A percentile compares a stretch with the other conserved stretches of the same genome.
These are phyloP conservation scores for Lepiota brunneoincarnata DNA, from an alignment of 768 basidiomycete genomes.

Conservation along the genomic window DNA sequence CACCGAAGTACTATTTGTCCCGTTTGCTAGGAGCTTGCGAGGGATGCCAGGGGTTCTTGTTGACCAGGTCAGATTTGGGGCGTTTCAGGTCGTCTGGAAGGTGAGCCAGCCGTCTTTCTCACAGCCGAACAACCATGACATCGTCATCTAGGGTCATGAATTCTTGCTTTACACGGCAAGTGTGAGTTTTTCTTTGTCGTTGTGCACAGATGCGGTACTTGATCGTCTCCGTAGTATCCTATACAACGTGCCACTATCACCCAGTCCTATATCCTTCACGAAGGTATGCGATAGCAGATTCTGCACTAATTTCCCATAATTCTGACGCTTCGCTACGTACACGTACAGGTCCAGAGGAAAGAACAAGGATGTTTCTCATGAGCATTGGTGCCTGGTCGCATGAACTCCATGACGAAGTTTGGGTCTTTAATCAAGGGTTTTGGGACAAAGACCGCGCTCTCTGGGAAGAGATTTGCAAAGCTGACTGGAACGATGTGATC, in stretches of 20 bases:
- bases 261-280: constrained; percentile 54
- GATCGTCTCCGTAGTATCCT: constrained; percentile 25
- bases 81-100: constrained; percentile 57
- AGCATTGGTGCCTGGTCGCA: constrained; percentile 50
- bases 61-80: constrained; percentile 50
- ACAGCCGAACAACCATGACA: background rate
- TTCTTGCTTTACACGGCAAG: constrained; percentile 52
- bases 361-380: constrained; percentile 48
- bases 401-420: constrained; percentile 64
- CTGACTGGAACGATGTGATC: constrained; percentile 74
- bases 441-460: constrained; percentile 65
- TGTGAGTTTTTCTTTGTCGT: constrained; percentile 32
- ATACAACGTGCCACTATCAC: constrained; percentile 23
- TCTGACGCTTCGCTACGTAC: background rate
- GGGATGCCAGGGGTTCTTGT: constrained; percentile 49
- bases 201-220: background rate
- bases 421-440: constrained; percentile 70
- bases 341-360: constrained; percentile 42
- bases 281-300: constrained; percentile 33
- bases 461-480: constrained; percentile 61
- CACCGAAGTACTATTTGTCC: constrained; percentile 45
- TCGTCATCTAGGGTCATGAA: constrained; percentile 41
- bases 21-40: constrained; percentile 40
- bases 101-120: constrained; percentile 30
- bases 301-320: background rate